A percentile compares a stretch with the other conserved stretches of the same genome.
These are phyloP conservation scores for Phaffomyces thermotolerans DNA, from an alignment of 805 yeast species.

Conservation along the genomic window DNA sequence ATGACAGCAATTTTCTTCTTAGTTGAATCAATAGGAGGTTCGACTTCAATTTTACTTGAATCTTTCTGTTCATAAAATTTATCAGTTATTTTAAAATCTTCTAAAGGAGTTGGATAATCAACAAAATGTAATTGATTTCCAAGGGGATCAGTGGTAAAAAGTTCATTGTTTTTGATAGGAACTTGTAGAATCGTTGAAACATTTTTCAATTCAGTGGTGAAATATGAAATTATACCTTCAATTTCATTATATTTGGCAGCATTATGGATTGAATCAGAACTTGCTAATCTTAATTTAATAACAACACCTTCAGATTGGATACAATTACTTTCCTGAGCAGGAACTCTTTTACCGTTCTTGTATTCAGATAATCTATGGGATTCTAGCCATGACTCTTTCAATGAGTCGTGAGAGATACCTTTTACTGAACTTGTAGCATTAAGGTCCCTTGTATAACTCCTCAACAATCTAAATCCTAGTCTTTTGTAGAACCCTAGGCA, in stretches of 20 bases:
- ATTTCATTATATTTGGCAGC: slow-evolving; percentile 27
- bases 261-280: slow-evolving; percentile 13
- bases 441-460: slow-evolving; percentile 49
- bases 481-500: slow-evolving; percentile 49
- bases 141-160: slow-evolving; percentile 50
- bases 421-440: slow-evolving; percentile 29
- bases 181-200: slow-evolving; percentile 18
- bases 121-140: slow-evolving; percentile 42
- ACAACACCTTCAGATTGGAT: slow-evolving; percentile 39
- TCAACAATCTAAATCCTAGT: slow-evolving; percentile 55
- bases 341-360: slow-evolving; percentile 53
- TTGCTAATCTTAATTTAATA: slow-evolving; percentile 37
- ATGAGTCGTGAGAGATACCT: slow-evolving; percentile 60
- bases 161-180: slow-evolving; percentile 12
- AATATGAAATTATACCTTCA: slow-evolving; percentile 33
- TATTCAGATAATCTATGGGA: slow-evolving; percentile 54
- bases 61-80: slow-evolving; percentile 14
- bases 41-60: background rate
- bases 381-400: slow-evolving; percentile 68
- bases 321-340: slow-evolving; percentile 35
- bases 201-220: slow-evolving; percentile 31
- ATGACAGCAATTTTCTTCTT: slow-evolving; percentile 74
- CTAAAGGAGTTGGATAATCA: slow-evolving; percentile 20
- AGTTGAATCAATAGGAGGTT: slow-evolving; percentile 1
- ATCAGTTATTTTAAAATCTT: slow-evolving; percentile 5